Percentiles rank a stretch among this genome's conserved stretches.
Evolutionary conservation across 2,329 filamentous ascomycete species (phyloP).

Genomic region (Dactylellina cionopaga): DNA sequence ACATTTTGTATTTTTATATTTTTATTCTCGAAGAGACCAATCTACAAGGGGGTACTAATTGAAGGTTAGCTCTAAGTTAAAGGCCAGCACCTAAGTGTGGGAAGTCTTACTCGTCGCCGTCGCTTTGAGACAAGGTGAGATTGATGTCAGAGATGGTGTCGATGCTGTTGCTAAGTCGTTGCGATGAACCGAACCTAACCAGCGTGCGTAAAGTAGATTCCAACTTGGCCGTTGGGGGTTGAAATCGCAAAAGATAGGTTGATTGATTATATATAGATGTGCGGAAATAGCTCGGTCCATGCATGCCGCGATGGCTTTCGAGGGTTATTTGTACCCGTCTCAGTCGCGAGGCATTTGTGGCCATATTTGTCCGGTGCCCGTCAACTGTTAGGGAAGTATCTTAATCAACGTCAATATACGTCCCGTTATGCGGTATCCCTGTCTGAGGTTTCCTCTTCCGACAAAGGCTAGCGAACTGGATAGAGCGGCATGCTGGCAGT

Average conservation of each 20-base stretch:
- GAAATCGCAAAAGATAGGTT: not conserved
- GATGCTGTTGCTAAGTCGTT: too few species aligned
- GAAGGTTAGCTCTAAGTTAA: too few species aligned
- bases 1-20: too few species aligned
- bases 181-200: too few species aligned
- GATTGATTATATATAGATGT: not conserved
- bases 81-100: too few species aligned
- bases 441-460: slow-evolving; percentile 12
- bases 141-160: too few species aligned
- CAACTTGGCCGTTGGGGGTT: too few species aligned
- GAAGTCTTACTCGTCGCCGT: not conserved
- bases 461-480: not conserved
- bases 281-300: not conserved
- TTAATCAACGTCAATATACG: slow-evolving; percentile 18
- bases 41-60: too few species aligned
- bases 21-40: too few species aligned
- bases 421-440: slow-evolving; percentile 27
- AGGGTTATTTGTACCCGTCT: slow-evolving; percentile 22
- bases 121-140: too few species aligned
- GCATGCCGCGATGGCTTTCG: not conserved
- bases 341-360: slow-evolving; percentile 7
- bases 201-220: too few species aligned
- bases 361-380: slow-evolving; percentile 8
- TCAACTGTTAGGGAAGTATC: not conserved
- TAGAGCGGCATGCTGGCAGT: slow-evolving; percentile 10